Conservation (phyloP, 2,329 filamentous ascomycete species). For the Fusarium sp. region DNA sequence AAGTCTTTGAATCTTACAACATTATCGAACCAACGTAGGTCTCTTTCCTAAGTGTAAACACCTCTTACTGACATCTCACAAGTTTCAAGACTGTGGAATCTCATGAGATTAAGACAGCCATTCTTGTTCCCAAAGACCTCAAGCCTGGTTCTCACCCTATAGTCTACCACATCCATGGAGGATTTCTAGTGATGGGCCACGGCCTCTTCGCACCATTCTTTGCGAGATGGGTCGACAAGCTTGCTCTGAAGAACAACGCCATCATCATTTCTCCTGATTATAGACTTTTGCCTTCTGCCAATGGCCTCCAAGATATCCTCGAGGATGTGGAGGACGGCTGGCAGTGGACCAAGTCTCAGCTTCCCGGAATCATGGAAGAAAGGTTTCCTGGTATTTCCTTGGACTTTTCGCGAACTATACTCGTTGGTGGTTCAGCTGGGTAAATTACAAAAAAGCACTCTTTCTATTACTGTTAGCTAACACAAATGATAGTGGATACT, state of each 20-base stretch:
- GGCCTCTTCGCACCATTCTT: constrained; percentile 45
- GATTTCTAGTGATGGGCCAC: constrained; percentile 42
- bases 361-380: constrained; percentile 8
- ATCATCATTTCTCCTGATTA: constrained; percentile 47
- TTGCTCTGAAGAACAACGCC: constrained; percentile 43
- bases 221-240: constrained; percentile 34
- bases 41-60: fast-evolving
- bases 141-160: constrained; percentile 40
- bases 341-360: constrained; percentile 38
- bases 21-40: constrained; percentile 38
- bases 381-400: constrained; percentile 15
- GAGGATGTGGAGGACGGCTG: constrained; percentile 48
- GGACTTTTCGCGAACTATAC: constrained; percentile 30
- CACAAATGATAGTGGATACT: constrained; percentile 33
- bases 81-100: constrained; percentile 41
- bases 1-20: constrained; percentile 37
- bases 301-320: constrained; percentile 44
- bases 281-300: constrained; percentile 42
- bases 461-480: neutral
- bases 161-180: constrained; percentile 46
- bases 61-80: neutral
- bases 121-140: constrained; percentile 46
- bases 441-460: neutral
- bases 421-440: constrained; percentile 43
- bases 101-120: constrained; percentile 38